A percentile compares a stretch with the other conserved stretches of the same genome.
These are phyloP conservation scores for Echites panduratus DNA, from an alignment of 257 asterid genomes.

Conservation along the genomic window DNA sequence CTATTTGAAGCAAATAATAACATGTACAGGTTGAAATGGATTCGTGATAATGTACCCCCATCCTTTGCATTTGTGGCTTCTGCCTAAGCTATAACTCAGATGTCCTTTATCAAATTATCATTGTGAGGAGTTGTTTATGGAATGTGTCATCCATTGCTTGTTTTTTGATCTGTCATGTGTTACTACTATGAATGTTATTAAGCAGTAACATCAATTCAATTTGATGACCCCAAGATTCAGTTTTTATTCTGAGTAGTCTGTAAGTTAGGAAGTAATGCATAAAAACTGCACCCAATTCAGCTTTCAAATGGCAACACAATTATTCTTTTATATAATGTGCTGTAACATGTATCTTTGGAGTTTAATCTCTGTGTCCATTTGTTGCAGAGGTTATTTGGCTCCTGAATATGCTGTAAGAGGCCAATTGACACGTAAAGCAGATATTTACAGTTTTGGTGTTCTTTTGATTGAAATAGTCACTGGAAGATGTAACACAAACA, in stretches of 20 bases:
- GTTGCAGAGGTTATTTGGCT: slow-evolving; percentile 91
- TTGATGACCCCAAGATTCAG: not conserved
- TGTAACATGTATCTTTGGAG: not conserved
- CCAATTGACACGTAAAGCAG: slow-evolving; percentile 77
- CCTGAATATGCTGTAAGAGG: slow-evolving; percentile 95
- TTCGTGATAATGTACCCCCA: not conserved
- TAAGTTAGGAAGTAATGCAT: not conserved
- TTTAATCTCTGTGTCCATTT: not conserved
- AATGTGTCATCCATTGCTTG: not conserved
- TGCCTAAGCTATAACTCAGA: not conserved
- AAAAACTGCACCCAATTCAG: not conserved
- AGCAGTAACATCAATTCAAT: not conserved
- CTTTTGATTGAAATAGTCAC: slow-evolving; percentile 87
- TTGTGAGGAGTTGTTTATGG: not conserved
- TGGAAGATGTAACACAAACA: slow-evolving; percentile 88
- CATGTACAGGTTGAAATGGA: not conserved
- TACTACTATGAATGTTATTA: not conserved
- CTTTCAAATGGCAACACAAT: not conserved
- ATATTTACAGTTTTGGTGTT: slow-evolving; percentile 89
- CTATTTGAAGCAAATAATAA: not conserved
- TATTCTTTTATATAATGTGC: not conserved
- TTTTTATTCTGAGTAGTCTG: not conserved
- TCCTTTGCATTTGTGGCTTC: not conserved
- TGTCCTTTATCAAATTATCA: not conserved
- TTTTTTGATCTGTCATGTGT: not conserved